Percentiles rank a stretch among this genome's conserved stretches.
These are phyloP conservation scores for Lactarius hengduanensis DNA, from an alignment of 768 basidiomycete species.

Conservation along the genomic window DNA sequence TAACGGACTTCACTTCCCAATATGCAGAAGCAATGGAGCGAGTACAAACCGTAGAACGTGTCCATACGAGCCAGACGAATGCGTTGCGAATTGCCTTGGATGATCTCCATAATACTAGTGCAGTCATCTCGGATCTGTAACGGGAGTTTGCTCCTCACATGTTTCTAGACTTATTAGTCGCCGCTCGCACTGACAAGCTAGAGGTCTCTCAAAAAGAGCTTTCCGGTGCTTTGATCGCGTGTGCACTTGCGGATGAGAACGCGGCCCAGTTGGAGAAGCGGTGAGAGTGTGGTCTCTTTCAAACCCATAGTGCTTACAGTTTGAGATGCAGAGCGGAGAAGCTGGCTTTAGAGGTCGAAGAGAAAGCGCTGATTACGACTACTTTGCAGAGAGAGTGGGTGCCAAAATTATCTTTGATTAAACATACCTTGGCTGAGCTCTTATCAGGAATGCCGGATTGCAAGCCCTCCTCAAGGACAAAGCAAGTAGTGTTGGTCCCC, in stretches of 20 bases:
- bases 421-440: neutral
- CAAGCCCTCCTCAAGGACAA: conserved; percentile 24
- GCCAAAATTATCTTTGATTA: neutral
- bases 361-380: conserved; percentile 5
- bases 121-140: neutral
- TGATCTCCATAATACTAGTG: conserved; percentile 25
- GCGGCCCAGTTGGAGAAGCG: conserved; percentile 10
- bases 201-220: conserved; percentile 23
- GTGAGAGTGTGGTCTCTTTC: neutral
- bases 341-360: conserved; percentile 13
- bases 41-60: conserved; percentile 14
- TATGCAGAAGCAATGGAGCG: conserved; percentile 25
- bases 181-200: conserved; percentile 20
- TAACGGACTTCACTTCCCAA: conserved; percentile 29
- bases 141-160: neutral
- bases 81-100: conserved; percentile 16
- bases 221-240: conserved; percentile 11
- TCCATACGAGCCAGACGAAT: conserved; percentile 17
- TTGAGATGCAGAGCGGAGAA: conserved; percentile 10
- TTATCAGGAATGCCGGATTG: conserved; percentile 23
- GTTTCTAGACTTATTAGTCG: conserved; percentile 8
- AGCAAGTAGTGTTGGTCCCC: conserved; percentile 1
- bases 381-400: conserved; percentile 22
- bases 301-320: neutral
- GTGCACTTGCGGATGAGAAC: conserved; percentile 17